Evolutionary conservation across 2,329 filamentous ascomycete genomes (phyloP), one percentile per base, ranked within the genome.

Genomic region (Claviceps paspali): DNA sequence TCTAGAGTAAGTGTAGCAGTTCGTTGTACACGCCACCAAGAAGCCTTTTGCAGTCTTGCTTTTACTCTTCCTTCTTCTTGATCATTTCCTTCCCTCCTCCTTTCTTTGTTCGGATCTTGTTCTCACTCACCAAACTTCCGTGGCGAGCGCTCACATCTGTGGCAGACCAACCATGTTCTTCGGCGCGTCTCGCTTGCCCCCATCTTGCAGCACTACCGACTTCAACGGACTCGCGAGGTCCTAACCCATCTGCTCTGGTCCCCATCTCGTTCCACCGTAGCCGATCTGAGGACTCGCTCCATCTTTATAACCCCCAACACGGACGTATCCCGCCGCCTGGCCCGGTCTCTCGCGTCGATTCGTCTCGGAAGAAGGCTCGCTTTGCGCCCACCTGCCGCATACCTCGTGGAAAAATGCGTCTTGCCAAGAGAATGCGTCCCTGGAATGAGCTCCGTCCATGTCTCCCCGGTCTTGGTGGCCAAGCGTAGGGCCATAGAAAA

Each of bases 221-320:
- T 81, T 15, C 73, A 68, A 35, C 66, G 61, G 44, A 70, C 65
- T 26, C 70, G 74, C 26, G 47, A 59, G 24, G 54, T 63, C 4
- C 67, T 84, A 3, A 63, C 67, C 4, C 65, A 67, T 12, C 60
- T 74, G 23, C 63, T 83, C 9, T 60, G 61, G 6, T 69, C 68
- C 5, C 67, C 74, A 4, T 65, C 62, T 21, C 68, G 75, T 6
- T 74, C 78, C 2, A 67, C 72, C 4, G 61, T 77, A 2, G 55
- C 70, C 27, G 72, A 79, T 39, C 73, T 82, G 11, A 74, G 78
- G 36, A 56, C 64, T 17, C 68, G 76, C 29, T 68, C 64, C 52
- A 82, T 84, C 50, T 79, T 82, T 55, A 57, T 82, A 29, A 79
- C 76, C 29, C 64, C 68, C 38, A 82, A 75, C 11, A 72, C 77